Conservation (phyloP, 805 yeast genomes). For the Myxozyma neglecta region DNA sequence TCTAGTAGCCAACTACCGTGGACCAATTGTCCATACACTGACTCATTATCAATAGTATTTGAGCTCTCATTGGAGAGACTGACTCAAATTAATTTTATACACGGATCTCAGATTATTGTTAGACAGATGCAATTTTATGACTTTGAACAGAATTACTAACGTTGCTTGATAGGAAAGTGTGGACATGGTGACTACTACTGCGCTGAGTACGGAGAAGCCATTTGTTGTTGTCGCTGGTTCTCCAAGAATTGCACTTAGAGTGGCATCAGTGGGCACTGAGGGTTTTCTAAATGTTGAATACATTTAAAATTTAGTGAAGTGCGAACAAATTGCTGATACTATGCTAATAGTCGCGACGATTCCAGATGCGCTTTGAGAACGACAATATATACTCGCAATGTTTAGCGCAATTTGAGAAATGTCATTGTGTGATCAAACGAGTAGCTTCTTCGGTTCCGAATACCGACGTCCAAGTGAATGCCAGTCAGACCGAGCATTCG, state of each 20-base stretch:
- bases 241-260: constrained; percentile 23
- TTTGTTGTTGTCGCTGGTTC: constrained; percentile 18
- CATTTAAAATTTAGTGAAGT: neutral
- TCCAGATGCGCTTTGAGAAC: constrained; percentile 21
- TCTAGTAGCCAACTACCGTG: constrained; percentile 15
- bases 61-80: neutral
- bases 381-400: constrained; percentile 8
- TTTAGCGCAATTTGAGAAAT: constrained; percentile 12
- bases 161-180: constrained; percentile 11
- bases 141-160: neutral
- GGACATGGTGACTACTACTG: constrained; percentile 2
- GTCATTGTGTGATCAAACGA: constrained; percentile 13
- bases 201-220: neutral
- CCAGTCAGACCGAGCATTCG: neutral
- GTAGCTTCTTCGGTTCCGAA: neutral
- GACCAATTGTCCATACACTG: constrained; percentile 28
- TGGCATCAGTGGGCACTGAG: neutral
- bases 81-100: constrained; percentile 8
- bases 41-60: constrained; percentile 16
- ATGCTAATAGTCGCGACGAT: constrained; percentile 15
- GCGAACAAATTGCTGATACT: neutral
- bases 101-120: constrained; percentile 17
- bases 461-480: neutral
- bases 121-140: neutral
- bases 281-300: constrained; percentile 3